Base-by-base conservation (phyloP, 805 yeast genomes). In the Candida awuae region DNA sequence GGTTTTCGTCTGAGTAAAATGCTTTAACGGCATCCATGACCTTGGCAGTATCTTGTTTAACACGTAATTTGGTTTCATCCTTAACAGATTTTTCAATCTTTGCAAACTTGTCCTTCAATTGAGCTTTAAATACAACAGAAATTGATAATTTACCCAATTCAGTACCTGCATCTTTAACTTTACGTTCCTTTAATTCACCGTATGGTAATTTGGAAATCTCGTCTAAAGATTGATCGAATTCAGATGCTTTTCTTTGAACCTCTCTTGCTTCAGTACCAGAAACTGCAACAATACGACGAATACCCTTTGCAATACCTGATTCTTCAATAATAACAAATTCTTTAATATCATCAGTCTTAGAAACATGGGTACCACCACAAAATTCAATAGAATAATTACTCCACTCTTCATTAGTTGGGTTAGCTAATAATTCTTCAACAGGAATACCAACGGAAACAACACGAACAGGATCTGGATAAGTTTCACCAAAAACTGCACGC, bases 301-400 rank as follows among this genome's bases (percentile, higher is more conserved):
- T 86, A 65, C 99, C 99, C 68, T 92, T 92, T 45, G 98, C 97
- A 62, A 92, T 92, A 65, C 98, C 97, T 48, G 85, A 76, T 66
- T 92, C 99, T 69, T 92, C 99, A 46, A 82, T 68, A 39, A 92
- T 74, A 26, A 92, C 84, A 48, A 92, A 75, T 50, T 84, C 90
- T 61, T 87, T 87, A 59, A 92, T 92, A 44, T 90, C 97, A 45
- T 90, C 83, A 15, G 97, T 90, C 63, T 83, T 81, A 35, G 75
- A 71, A 49, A 92, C 96, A 56, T 92, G 99, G 10, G 98, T 92
- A 66, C 99, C 99, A 66, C 99, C 99, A 67, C 99, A 92, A 72
- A 92, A 92, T 67, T 92, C 99, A 49, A 92, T 72, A 1, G 96
- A 85, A 55, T 73, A 69, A 30, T 73, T 66, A 53, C 61, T 65